Conservation (phyloP, 345 rosid genomes). For the Ceriops tagal region DNA sequence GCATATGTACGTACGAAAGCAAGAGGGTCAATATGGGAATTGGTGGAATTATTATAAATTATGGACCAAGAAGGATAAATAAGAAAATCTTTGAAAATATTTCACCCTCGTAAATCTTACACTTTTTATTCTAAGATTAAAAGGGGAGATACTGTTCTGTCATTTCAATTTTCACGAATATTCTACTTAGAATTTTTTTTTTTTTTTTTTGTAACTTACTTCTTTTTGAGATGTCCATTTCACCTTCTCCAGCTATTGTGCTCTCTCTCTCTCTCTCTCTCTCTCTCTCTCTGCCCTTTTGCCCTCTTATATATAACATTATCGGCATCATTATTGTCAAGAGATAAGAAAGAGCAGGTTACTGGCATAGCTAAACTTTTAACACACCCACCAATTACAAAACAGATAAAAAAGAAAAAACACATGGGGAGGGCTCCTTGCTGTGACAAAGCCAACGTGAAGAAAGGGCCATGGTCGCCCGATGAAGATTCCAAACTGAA, state of each 20-base stretch:
- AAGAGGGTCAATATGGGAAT: neutral
- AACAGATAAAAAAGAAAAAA: neutral
- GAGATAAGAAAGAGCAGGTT: conserved; percentile 8
- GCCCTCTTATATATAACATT: conserved; percentile 17
- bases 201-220: conserved; percentile 19
- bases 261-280: conserved; percentile 26
- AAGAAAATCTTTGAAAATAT: conserved; percentile 21
- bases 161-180: conserved; percentile 36
- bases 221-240: conserved; percentile 43
- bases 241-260: conserved; percentile 64
- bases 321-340: conserved; percentile 27
- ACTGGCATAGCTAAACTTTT: neutral
- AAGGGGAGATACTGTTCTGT: conserved; percentile 10
- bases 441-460: conserved; percentile 31
- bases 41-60: conserved; percentile 11
- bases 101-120: too few species aligned
- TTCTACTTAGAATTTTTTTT: conserved; percentile 27
- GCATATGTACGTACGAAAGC: too few species aligned
- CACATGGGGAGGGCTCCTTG: conserved; percentile 34
- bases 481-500: conserved; percentile 49
- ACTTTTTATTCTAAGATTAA: too few species aligned
- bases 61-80: conserved; percentile 23
- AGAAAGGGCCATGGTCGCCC: conserved; percentile 33
- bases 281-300: conserved; percentile 8
- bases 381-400: neutral